phyloP scores from a whole-genome alignment of 2,329 filamentous ascomycete species.

The Claviceps capensis region DNA sequence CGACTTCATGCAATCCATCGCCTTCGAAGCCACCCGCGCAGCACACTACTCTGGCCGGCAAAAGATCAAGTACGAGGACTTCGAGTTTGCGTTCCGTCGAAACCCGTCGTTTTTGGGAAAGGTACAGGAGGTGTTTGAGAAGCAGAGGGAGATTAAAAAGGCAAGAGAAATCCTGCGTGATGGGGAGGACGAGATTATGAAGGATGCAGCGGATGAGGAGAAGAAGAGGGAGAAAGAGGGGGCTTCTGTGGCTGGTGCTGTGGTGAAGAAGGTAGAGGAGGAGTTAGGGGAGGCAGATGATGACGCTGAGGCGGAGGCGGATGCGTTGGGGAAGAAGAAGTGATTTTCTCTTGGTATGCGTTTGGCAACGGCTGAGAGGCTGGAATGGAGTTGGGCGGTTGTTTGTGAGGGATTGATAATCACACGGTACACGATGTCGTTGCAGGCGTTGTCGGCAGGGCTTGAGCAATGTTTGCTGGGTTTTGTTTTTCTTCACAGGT shows the following conservation, averaged over 20 bases:
- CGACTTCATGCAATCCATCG: constrained; percentile 90
- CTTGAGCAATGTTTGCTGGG: too few relatives aligned
- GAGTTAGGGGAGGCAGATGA: constrained; percentile 39
- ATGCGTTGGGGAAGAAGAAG: constrained; percentile 25
- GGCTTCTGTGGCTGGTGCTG: constrained; percentile 4
- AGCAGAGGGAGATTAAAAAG: constrained; percentile 75
- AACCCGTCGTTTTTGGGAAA: constrained; percentile 78
- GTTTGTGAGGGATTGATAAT: background rate
- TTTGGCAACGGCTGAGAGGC: background rate
- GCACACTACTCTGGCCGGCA: constrained; percentile 79
- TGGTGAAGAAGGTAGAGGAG: constrained; percentile 26
- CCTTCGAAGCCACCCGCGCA: constrained; percentile 74
- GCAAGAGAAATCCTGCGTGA: constrained; percentile 64
- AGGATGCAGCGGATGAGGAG: constrained; percentile 33
- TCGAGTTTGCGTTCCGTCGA: constrained; percentile 81
- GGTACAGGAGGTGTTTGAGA: constrained; percentile 78
- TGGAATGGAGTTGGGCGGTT: background rate
- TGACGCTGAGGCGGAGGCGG: constrained; percentile 29
- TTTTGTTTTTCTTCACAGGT: too few relatives aligned
- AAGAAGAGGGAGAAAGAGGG: constrained; percentile 20
- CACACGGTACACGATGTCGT: too few relatives aligned
- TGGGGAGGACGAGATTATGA: constrained; percentile 47
- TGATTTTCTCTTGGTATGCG: constrained; percentile 9
- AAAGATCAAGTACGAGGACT: constrained; percentile 97
- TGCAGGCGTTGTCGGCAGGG: too few relatives aligned